Base-by-base conservation (phyloP, 2,329 filamentous ascomycete species). In the Macrophomina tecta region DNA sequence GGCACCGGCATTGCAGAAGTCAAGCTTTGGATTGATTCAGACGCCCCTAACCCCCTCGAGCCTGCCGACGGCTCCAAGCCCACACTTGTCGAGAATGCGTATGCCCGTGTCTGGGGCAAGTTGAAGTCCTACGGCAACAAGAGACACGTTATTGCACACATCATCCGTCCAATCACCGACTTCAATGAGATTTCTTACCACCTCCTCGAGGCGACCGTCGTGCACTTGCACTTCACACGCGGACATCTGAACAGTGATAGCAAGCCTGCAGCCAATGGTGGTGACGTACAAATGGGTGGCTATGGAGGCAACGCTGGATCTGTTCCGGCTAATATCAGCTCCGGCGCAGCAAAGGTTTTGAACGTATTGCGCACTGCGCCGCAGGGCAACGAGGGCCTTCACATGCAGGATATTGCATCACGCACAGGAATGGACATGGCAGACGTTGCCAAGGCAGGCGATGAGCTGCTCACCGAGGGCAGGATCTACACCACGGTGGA, bases 131-230 rank as follows among this genome's bases (percentile, higher is more conserved):
- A 96, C 82, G 90, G 90, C 77, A 91, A 91, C 80, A 95, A 94
- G 82, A 87, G 90, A 69, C 90, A 93, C 78, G 86, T 99, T 64
- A 89, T 87, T 69, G 91, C 93, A 49, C 90, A 94, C 78, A 87
- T 91, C 73, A 89, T 99, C 70, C 90, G 93, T 64, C 89, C 91
- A 4, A 83, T 98, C 65, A 83, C 86, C 65, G 91, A 97, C 79
- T 90, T 90, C 82, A 97, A 99, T 82, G 95, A 99, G 84, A 87
- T 98, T 77, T 91, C 90, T 76, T 97, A 93, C 78, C 95, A 98
- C 80, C 81, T 97, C 70, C 88, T 99, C 64, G 94, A 99, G 82
- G 90, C 93, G 32, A 92, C 93, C 5, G 91, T 91, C 67, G 91
- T 96, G 60, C 95, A 99, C 81, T 83, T 99, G 61, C 90, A 90